Evolutionary conservation across 768 basidiomycete species (phyloP).

Genomic region (Termitomyces sp.): DNA sequence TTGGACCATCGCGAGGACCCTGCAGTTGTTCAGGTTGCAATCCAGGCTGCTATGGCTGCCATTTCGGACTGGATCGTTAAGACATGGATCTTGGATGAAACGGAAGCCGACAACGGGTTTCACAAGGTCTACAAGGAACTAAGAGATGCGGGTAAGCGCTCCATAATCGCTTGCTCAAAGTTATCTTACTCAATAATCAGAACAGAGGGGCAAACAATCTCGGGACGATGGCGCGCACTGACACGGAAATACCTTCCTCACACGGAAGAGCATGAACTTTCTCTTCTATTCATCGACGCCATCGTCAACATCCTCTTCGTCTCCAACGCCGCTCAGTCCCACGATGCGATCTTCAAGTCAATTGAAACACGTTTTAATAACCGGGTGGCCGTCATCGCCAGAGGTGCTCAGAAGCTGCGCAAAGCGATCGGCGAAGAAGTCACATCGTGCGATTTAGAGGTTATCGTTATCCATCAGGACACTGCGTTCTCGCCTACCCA

Average conservation of each 20-base stretch:
- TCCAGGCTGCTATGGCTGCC: conserved; percentile 40
- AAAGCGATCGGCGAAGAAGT: conserved; percentile 56
- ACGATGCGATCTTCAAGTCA: conserved; percentile 28
- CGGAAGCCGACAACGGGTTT: conserved; percentile 39
- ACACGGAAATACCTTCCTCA: conserved; percentile 24
- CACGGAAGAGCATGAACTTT: conserved; percentile 21
- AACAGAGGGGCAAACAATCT: conserved; percentile 38
- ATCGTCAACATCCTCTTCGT: conserved; percentile 40
- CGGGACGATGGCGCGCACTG: conserved; percentile 40
- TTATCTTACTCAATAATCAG: background rate
- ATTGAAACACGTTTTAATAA: conserved; percentile 39
- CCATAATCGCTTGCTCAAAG: background rate
- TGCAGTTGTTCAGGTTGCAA: conserved; percentile 36
- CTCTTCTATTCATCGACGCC: conserved; percentile 31
- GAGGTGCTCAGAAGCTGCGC: conserved; percentile 44
- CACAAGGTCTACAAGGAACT: conserved; percentile 29
- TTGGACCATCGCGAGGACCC: conserved; percentile 36
- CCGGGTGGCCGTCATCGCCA: conserved; percentile 36
- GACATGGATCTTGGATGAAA: conserved; percentile 47
- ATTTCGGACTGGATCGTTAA: conserved; percentile 46
- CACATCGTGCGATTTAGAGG: conserved; percentile 52
- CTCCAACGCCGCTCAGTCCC: conserved; percentile 23
- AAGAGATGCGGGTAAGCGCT: conserved; percentile 27
- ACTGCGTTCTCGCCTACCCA: conserved; percentile 30
- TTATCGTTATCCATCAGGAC: conserved; percentile 39